Evolutionary conservation across 352 stramenopile species (phyloP).

Genomic region (Phytopythium mirpurense): DNA sequence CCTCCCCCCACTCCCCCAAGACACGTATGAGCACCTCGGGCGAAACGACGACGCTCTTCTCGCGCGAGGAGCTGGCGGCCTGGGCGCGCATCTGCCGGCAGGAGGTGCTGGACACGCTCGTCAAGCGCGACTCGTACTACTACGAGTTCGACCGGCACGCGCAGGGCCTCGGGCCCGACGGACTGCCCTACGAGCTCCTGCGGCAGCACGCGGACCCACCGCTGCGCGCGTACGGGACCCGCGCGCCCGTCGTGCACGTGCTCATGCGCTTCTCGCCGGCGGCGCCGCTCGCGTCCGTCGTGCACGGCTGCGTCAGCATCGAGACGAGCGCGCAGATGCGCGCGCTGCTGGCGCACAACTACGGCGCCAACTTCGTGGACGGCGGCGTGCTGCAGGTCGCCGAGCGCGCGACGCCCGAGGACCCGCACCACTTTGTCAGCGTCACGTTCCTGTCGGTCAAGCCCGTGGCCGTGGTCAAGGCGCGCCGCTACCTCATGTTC

Average conservation of each 20-base stretch:
- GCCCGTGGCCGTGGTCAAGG: slow-evolving; percentile 15
- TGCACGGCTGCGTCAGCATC: slow-evolving; percentile 17
- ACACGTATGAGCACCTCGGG: too few relatives aligned
- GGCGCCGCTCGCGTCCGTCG: slow-evolving; percentile 32
- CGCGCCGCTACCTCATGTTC: slow-evolving; percentile 37
- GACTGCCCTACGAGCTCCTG: slow-evolving; percentile 22
- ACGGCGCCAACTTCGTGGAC: slow-evolving; percentile 42
- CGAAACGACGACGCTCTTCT: too few relatives aligned
- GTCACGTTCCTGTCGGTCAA: slow-evolving; percentile 38
- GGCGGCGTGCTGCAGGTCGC: slow-evolving; percentile 33
- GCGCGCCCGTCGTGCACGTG: slow-evolving; percentile 19
- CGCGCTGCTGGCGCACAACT: slow-evolving; percentile 31
- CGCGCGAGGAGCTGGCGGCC: slow-evolving; percentile 12
- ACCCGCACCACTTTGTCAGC: slow-evolving; percentile 41
- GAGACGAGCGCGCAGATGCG: slow-evolving; percentile 30
- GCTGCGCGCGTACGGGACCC: slow-evolving; percentile 16
- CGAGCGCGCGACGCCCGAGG: slow-evolving; percentile 18
- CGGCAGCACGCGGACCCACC: slow-evolving; percentile 22
- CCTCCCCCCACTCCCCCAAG: too few relatives aligned
- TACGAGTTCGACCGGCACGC: slow-evolving; percentile 28
- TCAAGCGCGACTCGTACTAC: slow-evolving; percentile 34
- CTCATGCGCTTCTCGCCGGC: slow-evolving; percentile 27
- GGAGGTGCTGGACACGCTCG: slow-evolving; percentile 26
- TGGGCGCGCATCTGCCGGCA: slow-evolving; percentile 26
- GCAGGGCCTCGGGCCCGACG: slow-evolving; percentile 7